Base-by-base conservation (phyloP, 2,329 filamentous ascomycete genomes). In the Volutella citrinella region DNA sequence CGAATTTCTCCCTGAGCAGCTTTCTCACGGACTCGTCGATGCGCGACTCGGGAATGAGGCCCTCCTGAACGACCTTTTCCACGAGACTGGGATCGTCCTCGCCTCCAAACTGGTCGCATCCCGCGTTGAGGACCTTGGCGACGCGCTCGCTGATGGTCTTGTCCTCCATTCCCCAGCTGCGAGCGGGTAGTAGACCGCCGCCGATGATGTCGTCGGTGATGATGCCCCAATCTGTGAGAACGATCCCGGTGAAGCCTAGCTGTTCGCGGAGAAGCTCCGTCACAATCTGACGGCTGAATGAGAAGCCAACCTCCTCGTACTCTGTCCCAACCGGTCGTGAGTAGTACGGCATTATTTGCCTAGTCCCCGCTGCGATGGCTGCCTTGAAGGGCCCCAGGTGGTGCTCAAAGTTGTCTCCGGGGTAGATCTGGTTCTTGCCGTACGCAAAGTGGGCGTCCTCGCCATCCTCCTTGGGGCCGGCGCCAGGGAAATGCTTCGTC, bases 401-500 rank as follows among this genome's bases (percentile, higher is more conserved):
- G 35, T 74, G 60, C 2, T 73, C 68, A 9, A 71, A 57, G 38
- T 74, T 73, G 23, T 65, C 48, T 2, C 70, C 72, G 1, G 71
- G 72, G 30, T 74, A 76, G 0, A 65, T 66, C 38, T 64, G 57
- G 34, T 75, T 70, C 48, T 72, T 71, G 19, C 72, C 72, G 36
- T 74, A 74, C 1, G 52, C 51, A 40, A 75, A 76, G 34, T 76
- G 72, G 12, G 68, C 65, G 44, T 76, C 72, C 28, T 74, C 68
- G 14, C 72, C 72, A 28, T 69, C 54, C 36, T 70, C 54, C 45
- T 68, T 61, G 0, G 71, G 63, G 0, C 72, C 72, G 7, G 63
- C 69, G 5, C 72, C 72, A 0, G 72, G 71, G 44, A 76, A 76
- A 41, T 76, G 71, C 51, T 76, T 76, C 0, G 70, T 72, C 3